A percentile compares a stretch with the other conserved stretches of the same genome.
phyloP scores from a whole-genome alignment of 495 filamentous ascomycete species.

The Aspergillus incahuasiensis region DNA sequence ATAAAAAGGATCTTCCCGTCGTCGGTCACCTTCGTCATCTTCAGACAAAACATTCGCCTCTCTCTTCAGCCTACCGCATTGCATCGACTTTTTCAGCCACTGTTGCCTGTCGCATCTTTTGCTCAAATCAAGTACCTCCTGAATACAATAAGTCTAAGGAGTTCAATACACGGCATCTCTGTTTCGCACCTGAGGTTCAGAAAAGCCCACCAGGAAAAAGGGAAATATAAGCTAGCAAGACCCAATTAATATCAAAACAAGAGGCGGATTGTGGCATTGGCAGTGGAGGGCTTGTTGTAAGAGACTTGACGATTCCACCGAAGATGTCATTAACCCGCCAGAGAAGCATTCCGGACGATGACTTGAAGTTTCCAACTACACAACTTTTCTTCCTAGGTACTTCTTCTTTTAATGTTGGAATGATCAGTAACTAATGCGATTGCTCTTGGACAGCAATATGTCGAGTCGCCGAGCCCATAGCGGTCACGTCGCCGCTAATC shows the following conservation, averaged over 20 bases:
- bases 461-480: conserved; percentile 83
- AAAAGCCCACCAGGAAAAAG: background rate
- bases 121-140: no score
- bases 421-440: background rate
- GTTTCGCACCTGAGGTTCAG: no score
- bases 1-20: background rate
- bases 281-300: conserved; percentile 42
- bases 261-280: background rate
- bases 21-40: background rate
- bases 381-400: conserved; percentile 55
- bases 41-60: background rate
- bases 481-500: conserved; percentile 80
- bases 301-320: conserved; percentile 39
- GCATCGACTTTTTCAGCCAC: no score
- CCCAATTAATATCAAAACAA: background rate
- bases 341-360: conserved; percentile 42
- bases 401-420: conserved; percentile 27
- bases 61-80: no score
- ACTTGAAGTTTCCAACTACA: conserved; percentile 57
- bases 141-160: no score
- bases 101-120: no score
- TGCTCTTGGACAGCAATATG: conserved; percentile 50
- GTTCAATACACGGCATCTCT: no score
- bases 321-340: conserved; percentile 51
- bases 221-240: background rate